These are phyloP conservation scores for Austropuccinia psidii DNA, from an alignment of 1,284 basidiomycete species.

Conservation along the genomic window DNA sequence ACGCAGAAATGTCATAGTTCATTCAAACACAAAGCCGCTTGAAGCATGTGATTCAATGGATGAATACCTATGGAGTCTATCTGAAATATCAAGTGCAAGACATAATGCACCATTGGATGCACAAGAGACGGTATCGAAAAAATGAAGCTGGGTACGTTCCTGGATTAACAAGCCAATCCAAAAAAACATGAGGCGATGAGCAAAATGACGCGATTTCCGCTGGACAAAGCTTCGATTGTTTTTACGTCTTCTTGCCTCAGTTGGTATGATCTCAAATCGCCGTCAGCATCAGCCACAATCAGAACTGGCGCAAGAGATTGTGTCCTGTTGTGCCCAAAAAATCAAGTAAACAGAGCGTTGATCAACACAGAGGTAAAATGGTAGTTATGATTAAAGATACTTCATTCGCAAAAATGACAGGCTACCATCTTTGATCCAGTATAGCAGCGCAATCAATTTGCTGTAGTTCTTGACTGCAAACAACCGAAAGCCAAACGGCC, in stretches of 20 bases:
- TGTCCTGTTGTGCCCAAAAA: not conserved
- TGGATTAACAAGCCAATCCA: not conserved
- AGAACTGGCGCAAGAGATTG: not conserved
- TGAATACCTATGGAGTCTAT: not conserved
- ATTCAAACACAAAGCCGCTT: not conserved
- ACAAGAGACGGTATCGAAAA: not conserved
- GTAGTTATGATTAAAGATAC: not conserved
- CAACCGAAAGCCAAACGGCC: not conserved
- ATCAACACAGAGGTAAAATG: not conserved
- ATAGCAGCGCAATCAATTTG: slow-evolving; percentile 69
- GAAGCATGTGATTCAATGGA: too few relatives aligned
- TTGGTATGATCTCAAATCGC: not conserved
- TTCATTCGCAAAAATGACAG: slow-evolving; percentile 38
- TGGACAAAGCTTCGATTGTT: not conserved
- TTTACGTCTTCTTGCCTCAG: not conserved
- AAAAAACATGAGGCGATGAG: not conserved
- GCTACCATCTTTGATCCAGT: slow-evolving; percentile 94
- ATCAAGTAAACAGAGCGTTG: not conserved
- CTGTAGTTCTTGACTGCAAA: slow-evolving; percentile 61
- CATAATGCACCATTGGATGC: not conserved
- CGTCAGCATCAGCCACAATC: slow-evolving; percentile 18
- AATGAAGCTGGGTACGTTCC: not conserved
- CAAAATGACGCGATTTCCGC: not conserved
- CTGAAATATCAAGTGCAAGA: not conserved
- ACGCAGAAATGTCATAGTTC: too few relatives aligned